Conservation (phyloP, 1,284 basidiomycete species). For the Moesziomyces aphidis region DNA sequence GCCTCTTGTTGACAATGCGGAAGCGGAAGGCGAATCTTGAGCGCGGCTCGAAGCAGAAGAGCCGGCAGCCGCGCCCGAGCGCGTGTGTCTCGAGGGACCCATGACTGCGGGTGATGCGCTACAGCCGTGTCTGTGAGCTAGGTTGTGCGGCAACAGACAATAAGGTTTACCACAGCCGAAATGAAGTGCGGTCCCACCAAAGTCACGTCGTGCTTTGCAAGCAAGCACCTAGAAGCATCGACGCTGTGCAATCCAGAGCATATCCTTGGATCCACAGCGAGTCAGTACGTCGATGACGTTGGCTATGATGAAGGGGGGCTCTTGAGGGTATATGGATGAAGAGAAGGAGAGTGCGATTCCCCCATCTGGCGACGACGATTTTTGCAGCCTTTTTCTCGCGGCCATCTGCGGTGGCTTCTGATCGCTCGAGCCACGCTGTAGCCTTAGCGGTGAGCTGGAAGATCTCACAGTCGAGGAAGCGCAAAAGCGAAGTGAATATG, state of each 20-base stretch:
- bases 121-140: conserved; percentile 1
- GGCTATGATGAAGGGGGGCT: no score
- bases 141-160: conserved; percentile 7
- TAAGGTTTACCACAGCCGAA: conserved; percentile 11
- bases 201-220: conserved; percentile 9
- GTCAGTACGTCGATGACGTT: no score
- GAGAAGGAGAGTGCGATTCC: background rate
- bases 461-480: no score
- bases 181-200: conserved; percentile 20
- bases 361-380: background rate
- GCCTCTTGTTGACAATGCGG: conserved; percentile 9
- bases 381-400: background rate
- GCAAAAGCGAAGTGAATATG: background rate
- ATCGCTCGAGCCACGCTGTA: background rate
- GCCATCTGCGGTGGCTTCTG: background rate
- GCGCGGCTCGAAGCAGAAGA: conserved; percentile 14
- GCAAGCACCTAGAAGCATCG: conserved; percentile 8
- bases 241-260: conserved; percentile 11
- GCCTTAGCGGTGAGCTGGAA: no score
- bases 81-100: conserved; percentile 40
- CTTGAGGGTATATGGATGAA: no score
- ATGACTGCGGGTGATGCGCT: conserved; percentile 6
- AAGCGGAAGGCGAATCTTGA: conserved; percentile 14
- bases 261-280: conserved; percentile 1
- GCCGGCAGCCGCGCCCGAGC: conserved; percentile 11